Evolutionary conservation across 2,329 filamentous ascomycete genomes (phyloP).

Genomic region (Stachybotrys chlorohalonatus): DNA sequence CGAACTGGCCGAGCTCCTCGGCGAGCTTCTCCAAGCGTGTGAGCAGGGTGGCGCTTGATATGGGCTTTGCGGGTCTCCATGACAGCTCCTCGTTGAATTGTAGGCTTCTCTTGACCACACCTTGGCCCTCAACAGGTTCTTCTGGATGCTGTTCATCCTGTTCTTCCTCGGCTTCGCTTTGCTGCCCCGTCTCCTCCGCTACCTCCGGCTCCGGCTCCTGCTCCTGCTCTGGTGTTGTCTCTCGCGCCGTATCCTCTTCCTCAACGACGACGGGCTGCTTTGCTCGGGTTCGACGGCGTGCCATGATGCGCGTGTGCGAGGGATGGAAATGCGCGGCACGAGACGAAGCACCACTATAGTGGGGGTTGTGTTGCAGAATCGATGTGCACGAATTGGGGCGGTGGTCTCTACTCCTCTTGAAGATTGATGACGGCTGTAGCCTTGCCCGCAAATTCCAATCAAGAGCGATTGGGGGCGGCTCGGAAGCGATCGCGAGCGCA

Average conservation of each 20-base stretch:
- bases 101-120: constrained; percentile 35
- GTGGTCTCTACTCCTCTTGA: too few relatives aligned
- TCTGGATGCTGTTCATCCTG: constrained; percentile 6
- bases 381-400: too few relatives aligned
- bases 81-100: constrained; percentile 79
- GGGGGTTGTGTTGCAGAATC: constrained; percentile 2
- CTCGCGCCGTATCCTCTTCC: constrained; percentile 9
- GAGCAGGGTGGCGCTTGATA: constrained; percentile 73
- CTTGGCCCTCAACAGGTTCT: constrained; percentile 10
- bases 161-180: constrained; percentile 1
- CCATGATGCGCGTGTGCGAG: constrained; percentile 18
- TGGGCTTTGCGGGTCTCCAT: constrained; percentile 86
- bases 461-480: neutral
- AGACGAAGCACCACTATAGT: neutral
- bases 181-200: constrained; percentile 7
- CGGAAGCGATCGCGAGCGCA: neutral
- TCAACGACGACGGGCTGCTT: constrained; percentile 18
- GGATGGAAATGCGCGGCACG: neutral
- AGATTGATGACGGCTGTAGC: too few relatives aligned
- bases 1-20: constrained; percentile 74
- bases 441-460: too few relatives aligned
- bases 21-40: constrained; percentile 71
- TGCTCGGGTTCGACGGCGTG: constrained; percentile 25
- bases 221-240: constrained; percentile 6
- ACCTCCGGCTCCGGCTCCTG: constrained; percentile 5